These are phyloP conservation scores for Lecanicillium sp. DNA, from an alignment of 2,329 filamentous ascomycete genomes.

Conservation along the genomic window DNA sequence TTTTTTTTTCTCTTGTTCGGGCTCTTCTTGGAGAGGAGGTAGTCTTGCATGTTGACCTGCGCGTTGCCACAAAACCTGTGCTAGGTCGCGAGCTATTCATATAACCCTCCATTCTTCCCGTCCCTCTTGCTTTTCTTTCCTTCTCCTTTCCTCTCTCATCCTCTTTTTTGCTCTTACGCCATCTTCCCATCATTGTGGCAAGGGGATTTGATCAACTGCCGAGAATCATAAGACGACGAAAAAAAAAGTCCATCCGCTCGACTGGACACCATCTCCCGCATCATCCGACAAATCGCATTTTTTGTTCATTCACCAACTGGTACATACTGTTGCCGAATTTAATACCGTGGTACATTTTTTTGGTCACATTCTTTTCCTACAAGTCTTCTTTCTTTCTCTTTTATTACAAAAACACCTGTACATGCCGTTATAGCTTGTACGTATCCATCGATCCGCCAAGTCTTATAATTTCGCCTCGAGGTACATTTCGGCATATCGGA, in stretches of 20 bases:
- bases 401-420: constrained; percentile 15
- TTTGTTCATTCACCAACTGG: constrained; percentile 1
- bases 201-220: not conserved
- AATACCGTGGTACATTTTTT: constrained; percentile 1
- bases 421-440: constrained; percentile 19
- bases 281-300: not conserved
- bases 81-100: constrained; percentile 3
- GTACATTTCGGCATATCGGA: not conserved
- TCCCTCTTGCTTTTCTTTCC: not conserved
- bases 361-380: constrained; percentile 4
- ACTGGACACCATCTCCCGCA: not conserved
- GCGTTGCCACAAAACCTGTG: constrained; percentile 3
- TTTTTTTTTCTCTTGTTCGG: not conserved
- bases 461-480: not conserved
- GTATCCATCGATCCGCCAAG: not conserved
- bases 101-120: constrained; percentile 5
- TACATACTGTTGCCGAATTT: constrained; percentile 13
- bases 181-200: not conserved
- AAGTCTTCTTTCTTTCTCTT: constrained; percentile 7
- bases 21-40: not conserved
- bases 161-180: not conserved
- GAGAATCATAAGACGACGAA: not conserved
- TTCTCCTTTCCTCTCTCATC: constrained; percentile 6
- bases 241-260: not conserved
- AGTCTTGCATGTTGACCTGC: not conserved